These are phyloP conservation scores for Puya raimondii DNA, from an alignment of 176 grass and related monocot species.

Conservation along the genomic window DNA sequence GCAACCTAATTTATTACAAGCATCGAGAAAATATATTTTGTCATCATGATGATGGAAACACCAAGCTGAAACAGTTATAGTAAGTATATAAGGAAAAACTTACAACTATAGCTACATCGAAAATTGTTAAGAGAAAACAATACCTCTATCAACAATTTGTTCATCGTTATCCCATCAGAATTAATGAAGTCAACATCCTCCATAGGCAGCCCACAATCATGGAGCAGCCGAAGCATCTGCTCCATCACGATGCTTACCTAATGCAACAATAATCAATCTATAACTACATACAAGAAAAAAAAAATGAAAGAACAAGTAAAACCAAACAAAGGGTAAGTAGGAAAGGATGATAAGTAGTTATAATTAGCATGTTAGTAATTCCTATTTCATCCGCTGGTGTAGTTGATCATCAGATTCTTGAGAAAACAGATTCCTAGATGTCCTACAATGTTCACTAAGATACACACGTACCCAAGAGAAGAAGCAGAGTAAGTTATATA, in stretches of 20 bases:
- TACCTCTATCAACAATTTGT: conserved; percentile 86
- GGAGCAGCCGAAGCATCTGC: conserved; percentile 88
- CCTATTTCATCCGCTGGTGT: not conserved
- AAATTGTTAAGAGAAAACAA: not conserved
- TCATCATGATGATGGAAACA: too few species aligned
- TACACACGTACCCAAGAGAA: too few species aligned
- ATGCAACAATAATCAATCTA: conserved; percentile 17
- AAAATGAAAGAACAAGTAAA: not conserved
- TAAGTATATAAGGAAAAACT: too few species aligned
- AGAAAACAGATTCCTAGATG: too few species aligned
- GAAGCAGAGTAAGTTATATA: too few species aligned
- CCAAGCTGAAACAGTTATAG: too few species aligned
- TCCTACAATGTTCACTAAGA: too few species aligned
- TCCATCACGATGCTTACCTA: conserved; percentile 97
- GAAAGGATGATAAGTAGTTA: not conserved
- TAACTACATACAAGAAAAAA: not conserved
- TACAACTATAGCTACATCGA: too few species aligned
- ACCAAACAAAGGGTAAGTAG: not conserved
- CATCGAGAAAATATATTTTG: too few species aligned
- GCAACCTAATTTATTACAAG: not conserved
- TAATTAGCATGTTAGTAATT: not conserved
- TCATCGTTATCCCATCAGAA: conserved; percentile 87
- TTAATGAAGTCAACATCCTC: conserved; percentile 95
- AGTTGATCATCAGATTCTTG: too few species aligned
- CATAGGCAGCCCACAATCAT: conserved; percentile 69